Evolutionary conservation across 345 rosid genomes (phyloP).

Genomic region (Rubroshorea leprosula): DNA sequence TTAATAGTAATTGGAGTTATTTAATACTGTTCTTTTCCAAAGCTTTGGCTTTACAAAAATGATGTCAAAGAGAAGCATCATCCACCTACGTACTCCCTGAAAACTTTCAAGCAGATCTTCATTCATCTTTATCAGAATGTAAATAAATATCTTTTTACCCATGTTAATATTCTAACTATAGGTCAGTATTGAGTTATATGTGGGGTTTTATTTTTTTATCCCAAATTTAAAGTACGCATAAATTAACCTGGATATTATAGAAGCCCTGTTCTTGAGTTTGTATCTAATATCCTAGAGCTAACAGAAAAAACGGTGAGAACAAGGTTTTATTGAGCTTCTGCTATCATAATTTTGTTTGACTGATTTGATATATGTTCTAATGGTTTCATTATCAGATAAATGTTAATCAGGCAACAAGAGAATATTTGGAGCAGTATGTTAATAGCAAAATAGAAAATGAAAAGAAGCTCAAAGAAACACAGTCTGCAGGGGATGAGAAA

Average conservation of each 20-base stretch:
- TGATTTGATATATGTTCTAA: conserved; percentile 10
- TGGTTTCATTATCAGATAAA: conserved; percentile 49
- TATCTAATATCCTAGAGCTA: no score
- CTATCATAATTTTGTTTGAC: conserved; percentile 6
- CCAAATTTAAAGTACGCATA: no score
- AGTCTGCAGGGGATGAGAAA: conserved; percentile 38
- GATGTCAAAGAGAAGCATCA: neutral
- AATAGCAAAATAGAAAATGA: conserved; percentile 66
- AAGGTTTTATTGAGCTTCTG: conserved; percentile 1
- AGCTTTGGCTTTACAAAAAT: neutral
- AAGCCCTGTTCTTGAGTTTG: no score
- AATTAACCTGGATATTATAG: no score
- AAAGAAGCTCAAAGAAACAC: conserved; percentile 56
- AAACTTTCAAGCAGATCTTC: neutral
- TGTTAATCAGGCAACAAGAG: conserved; percentile 84
- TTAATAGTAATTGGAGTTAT: neutral
- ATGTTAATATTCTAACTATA: no score
- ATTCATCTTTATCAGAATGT: neutral
- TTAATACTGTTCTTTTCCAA: neutral
- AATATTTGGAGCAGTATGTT: conserved; percentile 73
- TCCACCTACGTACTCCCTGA: neutral
- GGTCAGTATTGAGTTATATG: no score
- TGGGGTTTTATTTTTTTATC: no score
- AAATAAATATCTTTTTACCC: neutral
- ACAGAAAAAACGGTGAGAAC: no score